Conservation (phyloP, 2,329 filamentous ascomycete genomes). For the Colletotrichum lupini region DNA sequence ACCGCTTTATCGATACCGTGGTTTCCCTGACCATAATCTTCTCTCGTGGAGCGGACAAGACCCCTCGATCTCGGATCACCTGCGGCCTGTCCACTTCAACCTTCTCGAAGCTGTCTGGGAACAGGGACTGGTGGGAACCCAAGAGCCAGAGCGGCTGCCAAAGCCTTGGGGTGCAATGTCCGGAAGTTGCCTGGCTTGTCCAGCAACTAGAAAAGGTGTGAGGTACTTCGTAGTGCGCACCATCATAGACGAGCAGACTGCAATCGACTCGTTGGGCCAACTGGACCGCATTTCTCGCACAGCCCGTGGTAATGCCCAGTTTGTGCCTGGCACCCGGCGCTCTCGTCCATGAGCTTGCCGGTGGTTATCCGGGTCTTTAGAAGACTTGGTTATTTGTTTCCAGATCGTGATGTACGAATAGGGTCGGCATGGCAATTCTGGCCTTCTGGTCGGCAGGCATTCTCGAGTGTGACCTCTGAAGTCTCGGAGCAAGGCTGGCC, state of each 20-base stretch:
- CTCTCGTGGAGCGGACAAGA: slow-evolving; percentile 2
- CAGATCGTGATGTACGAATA: not conserved
- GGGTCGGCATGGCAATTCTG: not conserved
- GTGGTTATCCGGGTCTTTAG: too few species aligned
- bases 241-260: not conserved
- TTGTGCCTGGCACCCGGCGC: not conserved
- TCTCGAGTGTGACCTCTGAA: not conserved
- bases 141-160: not conserved
- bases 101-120: slow-evolving; percentile 29
- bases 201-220: not conserved
- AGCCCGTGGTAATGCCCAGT: slow-evolving; percentile 1
- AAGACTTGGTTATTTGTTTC: not conserved
- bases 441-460: not conserved
- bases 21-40: slow-evolving; percentile 1
- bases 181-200: slow-evolving; percentile 1
- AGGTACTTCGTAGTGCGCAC: not conserved
- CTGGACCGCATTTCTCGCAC: slow-evolving; percentile 7
- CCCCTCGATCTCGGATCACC: slow-evolving; percentile 13
- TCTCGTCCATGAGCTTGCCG: not conserved
- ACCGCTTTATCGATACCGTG: slow-evolving; percentile 16
- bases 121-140: slow-evolving; percentile 18
- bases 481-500: not conserved
- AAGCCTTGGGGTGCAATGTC: not conserved
- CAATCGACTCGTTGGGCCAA: not conserved
- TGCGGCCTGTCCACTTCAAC: slow-evolving; percentile 16